Base-by-base conservation (phyloP, 2,329 filamentous ascomycete species). In the Penicillium olsonii region DNA sequence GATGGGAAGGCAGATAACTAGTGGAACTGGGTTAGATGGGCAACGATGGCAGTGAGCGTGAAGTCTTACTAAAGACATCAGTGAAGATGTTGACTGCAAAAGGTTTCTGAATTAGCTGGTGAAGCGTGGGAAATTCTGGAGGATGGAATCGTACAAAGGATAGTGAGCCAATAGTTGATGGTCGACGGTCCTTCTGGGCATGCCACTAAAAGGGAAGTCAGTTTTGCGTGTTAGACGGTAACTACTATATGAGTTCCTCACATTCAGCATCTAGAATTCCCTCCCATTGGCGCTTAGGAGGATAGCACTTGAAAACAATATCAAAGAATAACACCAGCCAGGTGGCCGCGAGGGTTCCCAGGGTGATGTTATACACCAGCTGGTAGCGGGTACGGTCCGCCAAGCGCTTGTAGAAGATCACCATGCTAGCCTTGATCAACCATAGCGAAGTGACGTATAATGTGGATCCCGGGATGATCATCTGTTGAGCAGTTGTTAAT, bases 381-480 rank as follows among this genome's bases (percentile, higher is more conserved):
- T 60, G 55, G 11, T 60, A 60, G 19, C 31, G 37, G 4, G 57
- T 60, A 18, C 55, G 55, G 41, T 60, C 57, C 29, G 57, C 57
- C 5, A 60, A 49, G 4, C 57, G 57, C 43, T 60, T 60, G 37
- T 60, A 60, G 45, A 60, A 57, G 42, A 55, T 34, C n/a, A 60
- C 55, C 57, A 60, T 51, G 40, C 53, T 50, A 12, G 49, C 49
- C 42, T 60, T 60, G 53, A 60, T 60, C 22, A 60, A 29, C 57
- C 57, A 60, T 1, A 60, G 45, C 19, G 57, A 54, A n/a, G 55
- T 60, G 15, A 60, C 53, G 45, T 60, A 60, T 5, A 60, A 45
- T 7, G 55, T 60, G 37, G 57, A 60, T 12, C 57, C 57, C 29
- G 57, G 57, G 26, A 60, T 57, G 46, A 60, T 56, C 57, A 60